Conservation (phyloP, 768 basidiomycete genomes). For the Agrocybe chaxingu region DNA sequence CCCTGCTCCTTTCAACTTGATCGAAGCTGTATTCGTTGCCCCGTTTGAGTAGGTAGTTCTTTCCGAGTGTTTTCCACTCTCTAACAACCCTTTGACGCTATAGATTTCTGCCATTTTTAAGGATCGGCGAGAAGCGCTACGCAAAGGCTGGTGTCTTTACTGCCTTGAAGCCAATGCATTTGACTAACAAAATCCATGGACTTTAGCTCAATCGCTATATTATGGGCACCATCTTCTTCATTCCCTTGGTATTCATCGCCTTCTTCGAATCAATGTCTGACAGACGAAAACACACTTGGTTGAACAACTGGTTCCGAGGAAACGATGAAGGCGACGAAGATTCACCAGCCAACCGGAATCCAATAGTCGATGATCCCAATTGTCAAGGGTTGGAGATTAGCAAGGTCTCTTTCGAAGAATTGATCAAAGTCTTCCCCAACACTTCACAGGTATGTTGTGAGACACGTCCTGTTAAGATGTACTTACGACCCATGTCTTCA, state of each 20-base stretch:
- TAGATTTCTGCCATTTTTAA: constrained; percentile 37
- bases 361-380: constrained; percentile 54
- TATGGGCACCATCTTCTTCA: constrained; percentile 79
- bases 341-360: constrained; percentile 52
- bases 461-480: constrained; percentile 1
- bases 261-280: constrained; percentile 66
- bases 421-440: constrained; percentile 73
- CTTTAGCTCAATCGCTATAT: constrained; percentile 68
- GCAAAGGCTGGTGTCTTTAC: constrained; percentile 38
- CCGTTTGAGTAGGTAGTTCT: constrained; percentile 73
- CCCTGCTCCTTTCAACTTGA: constrained; percentile 89
- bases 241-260: constrained; percentile 74
- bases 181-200: constrained; percentile 4
- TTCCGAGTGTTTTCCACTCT: neutral
- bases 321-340: constrained; percentile 59
- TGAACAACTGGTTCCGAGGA: constrained; percentile 63
- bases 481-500: constrained; percentile 22
- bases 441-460: constrained; percentile 57
- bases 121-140: constrained; percentile 52
- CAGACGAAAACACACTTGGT: constrained; percentile 52
- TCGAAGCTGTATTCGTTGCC: constrained; percentile 76
- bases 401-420: constrained; percentile 64
- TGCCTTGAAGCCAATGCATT: neutral
- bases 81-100: constrained; percentile 1
- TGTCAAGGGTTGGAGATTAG: constrained; percentile 61